Evolutionary conservation across 2,329 filamentous ascomycete genomes (phyloP), one percentile per base, ranked within the genome.

Genomic region (Ramularia endophylla): DNA sequence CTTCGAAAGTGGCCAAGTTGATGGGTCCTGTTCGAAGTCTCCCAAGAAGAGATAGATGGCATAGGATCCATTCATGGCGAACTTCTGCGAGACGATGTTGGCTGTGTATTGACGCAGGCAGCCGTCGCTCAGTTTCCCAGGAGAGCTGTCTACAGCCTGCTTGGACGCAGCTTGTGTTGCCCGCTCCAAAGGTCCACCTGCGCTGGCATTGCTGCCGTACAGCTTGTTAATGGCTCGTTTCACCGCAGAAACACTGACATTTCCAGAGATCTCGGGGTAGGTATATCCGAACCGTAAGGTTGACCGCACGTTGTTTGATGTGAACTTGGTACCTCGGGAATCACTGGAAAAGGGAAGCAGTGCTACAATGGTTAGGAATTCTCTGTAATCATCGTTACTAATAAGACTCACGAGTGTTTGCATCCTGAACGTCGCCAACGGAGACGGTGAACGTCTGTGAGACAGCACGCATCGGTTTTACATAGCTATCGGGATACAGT

Each of bases 1-100:
- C 1, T 64, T 55, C 0, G 75, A 71, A 29, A 60, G 58, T 1
- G 69, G 57, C 81, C 81, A 85, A 1, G 59, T 53, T 4, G 50
- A 48, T 1, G 67, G 54, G 28, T 78, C 65, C 3, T 55, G 50
- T 0, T 73, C 43, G 2, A 70, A 65, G 2, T 70, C 58, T 0
- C 80, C 84, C 2, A 87, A 58, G 63, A 88, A 89, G 44, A 89
- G 67, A 56, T 82, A 77, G 15, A 90, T 67, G 40, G 70, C 71
- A 54, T 82, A 86, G 0, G 81, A 77, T 1, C 73, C 75, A 8
- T 73, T 68, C 7, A 84, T 61, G 2, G 77, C 77, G 43, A 77
- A 73, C 47, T 79, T 81, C 40, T 72, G 68, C 16, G 81, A 76
- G 12, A 69, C 67, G 32, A 89, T 72, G 53, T 84, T 85, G 51